Percentiles rank a stretch among this genome's conserved stretches.
Conservation (phyloP, 1,284 basidiomycete genomes). For the Puccinia polysora region DNA sequence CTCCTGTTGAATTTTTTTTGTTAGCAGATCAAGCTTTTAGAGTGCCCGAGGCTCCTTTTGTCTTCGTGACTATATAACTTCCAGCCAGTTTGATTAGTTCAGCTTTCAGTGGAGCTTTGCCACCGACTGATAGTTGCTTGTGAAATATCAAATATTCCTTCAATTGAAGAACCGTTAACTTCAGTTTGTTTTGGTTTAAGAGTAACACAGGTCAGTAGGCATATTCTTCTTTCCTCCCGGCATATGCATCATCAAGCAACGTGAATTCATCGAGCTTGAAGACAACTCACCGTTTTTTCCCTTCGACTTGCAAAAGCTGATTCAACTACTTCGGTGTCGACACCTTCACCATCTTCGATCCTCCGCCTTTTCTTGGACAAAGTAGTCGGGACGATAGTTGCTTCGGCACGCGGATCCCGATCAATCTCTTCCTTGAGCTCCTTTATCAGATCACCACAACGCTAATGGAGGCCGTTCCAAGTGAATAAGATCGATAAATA, state of each 20-base stretch:
- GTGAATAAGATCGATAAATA: background rate
- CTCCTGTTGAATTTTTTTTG: too few species aligned
- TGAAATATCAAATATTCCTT: slow-evolving; percentile 29
- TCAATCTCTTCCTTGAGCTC: slow-evolving; percentile 68
- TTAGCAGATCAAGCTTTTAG: too few species aligned
- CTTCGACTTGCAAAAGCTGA: slow-evolving; percentile 11
- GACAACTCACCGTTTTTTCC: slow-evolving; percentile 20
- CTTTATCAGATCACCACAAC: slow-evolving; percentile 68
- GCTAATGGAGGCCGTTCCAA: slow-evolving; percentile 55
- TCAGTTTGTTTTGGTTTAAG: background rate
- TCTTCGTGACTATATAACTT: background rate
- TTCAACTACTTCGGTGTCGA: slow-evolving; percentile 19
- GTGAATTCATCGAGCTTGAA: background rate
- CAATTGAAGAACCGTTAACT: slow-evolving; percentile 5
- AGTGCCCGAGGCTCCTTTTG: too few species aligned
- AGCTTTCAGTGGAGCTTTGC: slow-evolving; percentile 3
- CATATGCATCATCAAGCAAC: background rate
- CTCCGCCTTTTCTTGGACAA: slow-evolving; percentile 20
- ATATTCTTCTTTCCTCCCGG: background rate
- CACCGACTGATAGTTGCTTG: background rate
- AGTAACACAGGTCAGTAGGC: background rate
- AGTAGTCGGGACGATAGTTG: background rate
- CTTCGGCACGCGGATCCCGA: slow-evolving; percentile 48
- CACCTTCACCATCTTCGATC: slow-evolving; percentile 20
- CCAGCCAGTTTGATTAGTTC: background rate